phyloP scores from a whole-genome alignment of 768 basidiomycete genomes.

The Russula sp. region DNA sequence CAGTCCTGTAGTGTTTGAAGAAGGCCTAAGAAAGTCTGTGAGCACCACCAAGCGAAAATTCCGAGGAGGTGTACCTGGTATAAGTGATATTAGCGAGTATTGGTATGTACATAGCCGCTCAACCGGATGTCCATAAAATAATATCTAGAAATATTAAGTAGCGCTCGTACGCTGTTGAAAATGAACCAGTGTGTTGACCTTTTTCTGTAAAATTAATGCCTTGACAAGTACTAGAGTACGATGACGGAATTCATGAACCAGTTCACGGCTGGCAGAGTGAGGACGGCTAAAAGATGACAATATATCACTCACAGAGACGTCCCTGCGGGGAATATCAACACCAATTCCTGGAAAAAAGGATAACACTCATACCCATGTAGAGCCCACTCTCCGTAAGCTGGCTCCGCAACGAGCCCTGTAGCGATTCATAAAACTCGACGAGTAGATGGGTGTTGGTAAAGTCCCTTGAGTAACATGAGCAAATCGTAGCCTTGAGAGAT shows the following conservation, averaged over 20 bases:
- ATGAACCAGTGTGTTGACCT: slow-evolving; percentile 41
- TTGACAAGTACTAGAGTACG: slow-evolving; percentile 91
- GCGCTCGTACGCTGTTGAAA: neutral
- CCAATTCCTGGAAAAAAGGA: neutral
- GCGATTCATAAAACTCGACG: slow-evolving; percentile 74
- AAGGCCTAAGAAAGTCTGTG: slow-evolving; percentile 45
- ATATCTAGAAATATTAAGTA: slow-evolving; percentile 48
- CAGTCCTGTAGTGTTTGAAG: slow-evolving; percentile 87
- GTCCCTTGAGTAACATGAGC: slow-evolving; percentile 44
- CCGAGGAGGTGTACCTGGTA: slow-evolving; percentile 58
- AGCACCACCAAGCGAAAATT: neutral
- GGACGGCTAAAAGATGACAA: slow-evolving; percentile 19
- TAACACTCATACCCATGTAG: slow-evolving; percentile 72
- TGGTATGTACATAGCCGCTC: slow-evolving; percentile 96
- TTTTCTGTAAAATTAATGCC: slow-evolving; percentile 86
- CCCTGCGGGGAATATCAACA: slow-evolving; percentile 34
- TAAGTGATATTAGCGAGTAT: slow-evolving; percentile 89
- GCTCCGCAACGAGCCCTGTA: slow-evolving; percentile 66
- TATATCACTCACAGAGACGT: slow-evolving; percentile 49
- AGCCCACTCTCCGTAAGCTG: slow-evolving; percentile 89
- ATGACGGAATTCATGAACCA: slow-evolving; percentile 91
- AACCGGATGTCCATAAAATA: slow-evolving; percentile 96
- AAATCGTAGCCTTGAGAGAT: neutral
- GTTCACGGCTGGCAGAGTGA: slow-evolving; percentile 56
- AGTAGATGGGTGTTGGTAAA: slow-evolving; percentile 83